Percentiles rank a stretch among this genome's conserved stretches.
These are phyloP conservation scores for Ramicandelaber brevisporus DNA, from an alignment of 192 early-diverging fungal species.

Conservation along the genomic window DNA sequence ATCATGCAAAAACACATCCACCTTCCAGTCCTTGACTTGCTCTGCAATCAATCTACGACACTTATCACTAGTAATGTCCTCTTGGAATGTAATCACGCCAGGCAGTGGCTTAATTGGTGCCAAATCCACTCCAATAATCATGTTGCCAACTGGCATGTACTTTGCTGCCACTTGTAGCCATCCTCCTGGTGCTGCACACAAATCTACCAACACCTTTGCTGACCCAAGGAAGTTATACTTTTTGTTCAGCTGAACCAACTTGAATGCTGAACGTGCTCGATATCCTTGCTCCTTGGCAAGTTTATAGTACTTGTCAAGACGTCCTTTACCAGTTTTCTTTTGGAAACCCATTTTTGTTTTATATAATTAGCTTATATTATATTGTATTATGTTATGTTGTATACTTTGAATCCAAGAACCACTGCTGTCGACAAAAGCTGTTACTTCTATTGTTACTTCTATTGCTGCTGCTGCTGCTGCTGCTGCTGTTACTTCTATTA, in stretches of 20 bases:
- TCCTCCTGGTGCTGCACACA: constrained; percentile 95
- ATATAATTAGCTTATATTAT: not conserved
- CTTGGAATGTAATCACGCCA: constrained; percentile 77
- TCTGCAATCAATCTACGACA: constrained; percentile 62
- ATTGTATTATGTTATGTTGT: not conserved
- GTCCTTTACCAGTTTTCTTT: constrained; percentile 59
- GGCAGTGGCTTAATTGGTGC: constrained; percentile 90
- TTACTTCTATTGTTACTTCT: no score
- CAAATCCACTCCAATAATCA: constrained; percentile 88
- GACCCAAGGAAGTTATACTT: constrained; percentile 91
- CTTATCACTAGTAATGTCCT: constrained; percentile 90
- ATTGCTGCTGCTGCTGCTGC: no score
- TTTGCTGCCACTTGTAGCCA: constrained; percentile 95
- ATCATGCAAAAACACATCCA: constrained; percentile 93
- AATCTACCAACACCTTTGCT: constrained; percentile 71
- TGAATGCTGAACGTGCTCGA: constrained; percentile 96
- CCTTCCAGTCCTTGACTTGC: constrained; percentile 95
- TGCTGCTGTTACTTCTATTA: no score
- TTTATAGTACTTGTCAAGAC: constrained; percentile 99
- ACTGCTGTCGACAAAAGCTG: no score
- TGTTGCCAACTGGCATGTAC: constrained; percentile 90
- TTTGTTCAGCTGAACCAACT: constrained; percentile 97
- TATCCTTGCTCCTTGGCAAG: constrained; percentile 99
- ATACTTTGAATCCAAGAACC: no score
- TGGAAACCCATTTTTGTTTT: constrained; percentile 13